These are phyloP conservation scores for Trametes gibbosa DNA, from an alignment of 768 basidiomycete species.

Conservation along the genomic window DNA sequence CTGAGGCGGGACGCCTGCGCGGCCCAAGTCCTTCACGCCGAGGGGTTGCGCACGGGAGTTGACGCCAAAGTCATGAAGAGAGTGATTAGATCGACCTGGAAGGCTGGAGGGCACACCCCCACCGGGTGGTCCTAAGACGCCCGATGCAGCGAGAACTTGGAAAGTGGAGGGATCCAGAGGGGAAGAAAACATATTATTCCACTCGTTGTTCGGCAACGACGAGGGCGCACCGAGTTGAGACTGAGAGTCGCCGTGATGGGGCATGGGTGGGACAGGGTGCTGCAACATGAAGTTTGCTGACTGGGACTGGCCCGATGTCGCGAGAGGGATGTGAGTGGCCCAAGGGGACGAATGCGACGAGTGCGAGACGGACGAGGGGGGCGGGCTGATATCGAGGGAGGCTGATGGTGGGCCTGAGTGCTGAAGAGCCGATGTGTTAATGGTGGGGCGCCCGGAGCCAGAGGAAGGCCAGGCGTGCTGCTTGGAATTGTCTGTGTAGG, in stretches of 20 bases:
- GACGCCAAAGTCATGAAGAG: slow-evolving; percentile 26
- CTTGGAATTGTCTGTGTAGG: slow-evolving; percentile 27
- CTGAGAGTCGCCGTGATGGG: slow-evolving; percentile 20
- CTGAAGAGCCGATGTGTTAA: slow-evolving; percentile 32
- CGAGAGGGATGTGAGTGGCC: slow-evolving; percentile 29
- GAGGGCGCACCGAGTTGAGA: slow-evolving; percentile 25
- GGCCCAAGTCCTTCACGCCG: slow-evolving; percentile 22
- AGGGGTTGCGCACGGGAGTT: slow-evolving; percentile 16
- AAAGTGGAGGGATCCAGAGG: slow-evolving; percentile 62
- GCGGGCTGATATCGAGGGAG: slow-evolving; percentile 31
- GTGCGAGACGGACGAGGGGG: slow-evolving; percentile 36
- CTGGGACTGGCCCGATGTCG: slow-evolving; percentile 19
- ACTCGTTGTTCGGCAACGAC: slow-evolving; percentile 38
- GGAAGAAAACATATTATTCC: slow-evolving; percentile 58
- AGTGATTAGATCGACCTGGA: slow-evolving; percentile 37
- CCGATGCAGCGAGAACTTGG: slow-evolving; percentile 59
- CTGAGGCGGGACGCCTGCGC: slow-evolving; percentile 8
- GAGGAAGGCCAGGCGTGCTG: slow-evolving; percentile 32
- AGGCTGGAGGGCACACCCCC: slow-evolving; percentile 37
- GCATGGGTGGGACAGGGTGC: slow-evolving; percentile 20
- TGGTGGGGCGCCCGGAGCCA: slow-evolving; percentile 32
- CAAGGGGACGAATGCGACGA: slow-evolving; percentile 33
- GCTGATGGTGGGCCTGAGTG: slow-evolving; percentile 32
- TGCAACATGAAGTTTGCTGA: slow-evolving; percentile 24
- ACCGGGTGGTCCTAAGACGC: slow-evolving; percentile 45